These are phyloP conservation scores for Backusella morwellensis DNA, from an alignment of 192 early-diverging fungal genomes.

Conservation along the genomic window DNA sequence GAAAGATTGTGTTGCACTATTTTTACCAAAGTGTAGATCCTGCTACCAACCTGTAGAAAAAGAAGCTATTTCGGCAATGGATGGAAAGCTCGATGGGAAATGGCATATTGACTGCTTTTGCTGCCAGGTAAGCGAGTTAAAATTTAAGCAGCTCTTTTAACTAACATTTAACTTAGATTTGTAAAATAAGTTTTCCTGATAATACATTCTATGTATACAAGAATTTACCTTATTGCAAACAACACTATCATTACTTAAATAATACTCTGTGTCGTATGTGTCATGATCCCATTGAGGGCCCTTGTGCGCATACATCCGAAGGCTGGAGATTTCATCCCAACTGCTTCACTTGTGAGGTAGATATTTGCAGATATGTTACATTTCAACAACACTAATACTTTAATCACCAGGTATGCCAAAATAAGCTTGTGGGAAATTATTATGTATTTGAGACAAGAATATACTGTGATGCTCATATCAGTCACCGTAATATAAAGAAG, in stretches of 20 bases:
- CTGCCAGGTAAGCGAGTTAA: conserved; percentile 36
- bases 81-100: conserved; percentile 63
- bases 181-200: conserved; percentile 67
- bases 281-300: conserved; percentile 79
- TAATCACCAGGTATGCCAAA: conserved; percentile 44
- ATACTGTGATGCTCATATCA: conserved; percentile 74
- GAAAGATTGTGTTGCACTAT: conserved; percentile 59
- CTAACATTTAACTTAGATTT: conserved; percentile 38
- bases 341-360: conserved; percentile 76
- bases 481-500: conserved; percentile 23
- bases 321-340: conserved; percentile 80
- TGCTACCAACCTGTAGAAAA: conserved; percentile 67
- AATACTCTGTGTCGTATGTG: conserved; percentile 80
- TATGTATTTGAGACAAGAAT: conserved; percentile 63
- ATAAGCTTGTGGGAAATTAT: conserved; percentile 63
- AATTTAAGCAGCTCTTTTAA: not conserved
- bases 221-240: conserved; percentile 76
- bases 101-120: conserved; percentile 75
- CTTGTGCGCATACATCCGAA: conserved; percentile 83
- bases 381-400: not conserved
- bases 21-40: conserved; percentile 64
- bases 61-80: conserved; percentile 70
- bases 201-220: conserved; percentile 87
- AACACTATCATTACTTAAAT: conserved; percentile 86
- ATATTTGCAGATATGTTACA: not conserved